Evolutionary conservation across 73 alveolate species (phyloP).

Genomic region (Uronychia binucleata): DNA sequence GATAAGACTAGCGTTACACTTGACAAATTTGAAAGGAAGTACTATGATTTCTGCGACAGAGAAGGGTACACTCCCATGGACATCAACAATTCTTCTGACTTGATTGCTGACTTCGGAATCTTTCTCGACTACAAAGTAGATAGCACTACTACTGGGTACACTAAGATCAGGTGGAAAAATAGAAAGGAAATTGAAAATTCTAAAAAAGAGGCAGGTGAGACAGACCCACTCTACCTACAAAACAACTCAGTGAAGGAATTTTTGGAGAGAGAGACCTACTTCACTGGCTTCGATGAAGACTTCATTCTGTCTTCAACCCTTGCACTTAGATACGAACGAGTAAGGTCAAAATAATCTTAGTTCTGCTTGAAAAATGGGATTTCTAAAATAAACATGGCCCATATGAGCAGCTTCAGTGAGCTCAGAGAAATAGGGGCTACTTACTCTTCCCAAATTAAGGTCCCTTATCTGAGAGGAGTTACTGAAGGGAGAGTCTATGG

Average conservation of each 20-base stretch:
- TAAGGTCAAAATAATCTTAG: not conserved
- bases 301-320: not conserved
- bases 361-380: not conserved
- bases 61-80: conserved; percentile 17
- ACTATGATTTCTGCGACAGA: conserved; percentile 19
- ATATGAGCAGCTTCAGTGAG: not conserved
- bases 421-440: not conserved
- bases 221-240: not conserved
- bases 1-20: not conserved
- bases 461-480: not conserved
- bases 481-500: not conserved
- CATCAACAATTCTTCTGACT: not conserved
- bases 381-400: not conserved
- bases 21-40: not conserved
- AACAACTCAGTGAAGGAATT: not conserved
- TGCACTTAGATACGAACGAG: not conserved
- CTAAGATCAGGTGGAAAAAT: conserved; percentile 29
- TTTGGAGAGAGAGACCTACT: not conserved
- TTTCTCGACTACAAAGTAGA: not conserved
- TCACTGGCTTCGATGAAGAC: not conserved
- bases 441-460: not conserved
- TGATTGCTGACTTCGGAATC: not conserved
- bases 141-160: conserved; percentile 16
- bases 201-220: not conserved
- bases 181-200: conserved; percentile 1